Percentiles rank a stretch among this genome's conserved stretches.
Conservation (phyloP, 2,329 filamentous ascomycete species). For the Fusarium sp. region DNA sequence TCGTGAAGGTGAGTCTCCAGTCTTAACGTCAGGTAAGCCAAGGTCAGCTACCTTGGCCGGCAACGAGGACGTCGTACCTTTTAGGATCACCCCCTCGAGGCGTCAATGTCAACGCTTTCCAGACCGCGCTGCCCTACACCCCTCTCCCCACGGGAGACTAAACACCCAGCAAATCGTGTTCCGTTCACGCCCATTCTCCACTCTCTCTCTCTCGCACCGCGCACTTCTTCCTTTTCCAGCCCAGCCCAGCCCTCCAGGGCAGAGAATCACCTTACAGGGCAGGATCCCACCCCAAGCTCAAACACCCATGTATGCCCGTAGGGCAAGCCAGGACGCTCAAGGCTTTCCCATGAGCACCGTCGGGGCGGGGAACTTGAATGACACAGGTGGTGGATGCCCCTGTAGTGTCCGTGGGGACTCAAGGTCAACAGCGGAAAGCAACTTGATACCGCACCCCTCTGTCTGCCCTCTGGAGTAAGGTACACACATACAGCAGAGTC, state of each 20-base stretch:
- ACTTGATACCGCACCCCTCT: slow-evolving; percentile 21
- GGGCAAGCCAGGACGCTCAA: slow-evolving; percentile 28
- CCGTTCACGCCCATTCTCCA: not conserved
- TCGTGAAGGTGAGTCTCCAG: slow-evolving; percentile 17
- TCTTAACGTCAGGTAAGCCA: slow-evolving; percentile 13
- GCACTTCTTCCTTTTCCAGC: not conserved
- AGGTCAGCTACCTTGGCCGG: slow-evolving; percentile 22
- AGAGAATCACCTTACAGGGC: slow-evolving; percentile 37
- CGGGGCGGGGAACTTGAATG: slow-evolving; percentile 15
- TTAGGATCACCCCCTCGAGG: slow-evolving; percentile 4
- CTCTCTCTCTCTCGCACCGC: not conserved
- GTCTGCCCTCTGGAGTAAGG: not conserved
- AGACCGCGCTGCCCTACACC: slow-evolving; percentile 34
- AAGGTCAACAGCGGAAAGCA: slow-evolving; percentile 23
- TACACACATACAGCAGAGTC: not conserved
- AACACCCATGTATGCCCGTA: slow-evolving; percentile 10
- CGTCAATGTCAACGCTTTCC: not conserved
- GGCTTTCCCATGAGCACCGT: slow-evolving; percentile 15
- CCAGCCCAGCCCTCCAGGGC: slow-evolving; percentile 35
- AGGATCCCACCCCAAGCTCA: slow-evolving; percentile 4
- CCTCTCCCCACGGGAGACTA: slow-evolving; percentile 27
- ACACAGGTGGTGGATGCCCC: slow-evolving; percentile 2
- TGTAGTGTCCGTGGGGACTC: slow-evolving; percentile 17
- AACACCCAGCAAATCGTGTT: slow-evolving; percentile 4
- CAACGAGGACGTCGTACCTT: slow-evolving; percentile 24